Percentiles rank a stretch among this genome's conserved stretches.
Conservation (phyloP, 2,329 filamentous ascomycete genomes). For the Aureobasidium subglaciale region DNA sequence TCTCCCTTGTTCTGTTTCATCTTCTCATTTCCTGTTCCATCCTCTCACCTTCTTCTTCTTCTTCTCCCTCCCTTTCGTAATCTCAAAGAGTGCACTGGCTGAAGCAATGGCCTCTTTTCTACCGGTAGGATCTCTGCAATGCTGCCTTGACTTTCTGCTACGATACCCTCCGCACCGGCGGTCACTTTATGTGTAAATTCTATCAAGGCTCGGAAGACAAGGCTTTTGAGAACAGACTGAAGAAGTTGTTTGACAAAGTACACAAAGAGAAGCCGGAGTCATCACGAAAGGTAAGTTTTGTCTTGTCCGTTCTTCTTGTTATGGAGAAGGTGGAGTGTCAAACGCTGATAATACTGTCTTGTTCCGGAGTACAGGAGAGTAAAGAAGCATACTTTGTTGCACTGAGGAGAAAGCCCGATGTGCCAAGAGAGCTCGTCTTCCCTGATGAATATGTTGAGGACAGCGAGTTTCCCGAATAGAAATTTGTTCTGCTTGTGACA, state of each 20-base stretch:
- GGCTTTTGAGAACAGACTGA: conserved; percentile 65
- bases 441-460: conserved; percentile 14
- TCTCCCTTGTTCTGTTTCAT: neutral
- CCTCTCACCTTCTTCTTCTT: neutral
- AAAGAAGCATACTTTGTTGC: conserved; percentile 84
- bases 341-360: neutral
- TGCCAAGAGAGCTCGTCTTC: conserved; percentile 41
- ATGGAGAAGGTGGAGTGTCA: neutral
- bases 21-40: neutral
- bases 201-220: conserved; percentile 89
- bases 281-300: conserved; percentile 65
- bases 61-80: neutral
- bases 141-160: conserved; percentile 79
- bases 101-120: conserved; percentile 4
- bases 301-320: neutral
- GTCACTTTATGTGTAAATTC: conserved; percentile 95
- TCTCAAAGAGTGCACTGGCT: neutral
- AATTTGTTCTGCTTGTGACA: too few species aligned
- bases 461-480: neutral
- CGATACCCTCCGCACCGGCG: conserved; percentile 73
- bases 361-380: conserved; percentile 54
- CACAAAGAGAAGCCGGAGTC: conserved; percentile 85
- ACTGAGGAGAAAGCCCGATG: conserved; percentile 56
- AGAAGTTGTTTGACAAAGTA: conserved; percentile 70
- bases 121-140: conserved; percentile 70